phyloP scores from a whole-genome alignment of 495 filamentous ascomycete species.

The Daldinia loculata region DNA sequence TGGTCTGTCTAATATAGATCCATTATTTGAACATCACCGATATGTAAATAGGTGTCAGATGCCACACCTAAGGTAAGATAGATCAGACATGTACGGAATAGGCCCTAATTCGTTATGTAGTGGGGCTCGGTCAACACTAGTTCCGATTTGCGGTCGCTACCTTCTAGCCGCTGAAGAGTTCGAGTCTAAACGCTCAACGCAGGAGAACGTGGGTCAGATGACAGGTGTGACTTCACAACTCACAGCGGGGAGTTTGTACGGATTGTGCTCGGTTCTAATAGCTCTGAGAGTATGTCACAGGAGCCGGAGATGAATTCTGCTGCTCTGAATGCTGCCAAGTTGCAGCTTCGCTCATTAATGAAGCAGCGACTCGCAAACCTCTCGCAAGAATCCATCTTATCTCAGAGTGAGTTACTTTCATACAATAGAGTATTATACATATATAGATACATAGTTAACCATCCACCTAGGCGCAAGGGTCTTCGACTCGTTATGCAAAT shows the following conservation, averaged over 20 bases:
- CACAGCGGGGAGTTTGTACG: conserved; percentile 13
- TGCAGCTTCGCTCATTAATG: conserved; percentile 74
- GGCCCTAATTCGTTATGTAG: conserved; percentile 5
- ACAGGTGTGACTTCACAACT: conserved; percentile 30
- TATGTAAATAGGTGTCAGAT: neutral
- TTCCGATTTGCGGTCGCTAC: conserved; percentile 25
- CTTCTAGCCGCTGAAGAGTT: neutral
- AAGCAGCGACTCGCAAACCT: conserved; percentile 68
- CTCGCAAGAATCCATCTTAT: conserved; percentile 62
- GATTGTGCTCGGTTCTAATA: neutral
- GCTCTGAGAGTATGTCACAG: conserved; percentile 29
- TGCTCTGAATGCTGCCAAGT: conserved; percentile 70
- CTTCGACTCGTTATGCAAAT: conserved; percentile 63
- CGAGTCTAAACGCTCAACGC: neutral
- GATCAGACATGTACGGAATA: conserved; percentile 7
- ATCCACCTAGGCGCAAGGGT: conserved; percentile 63
- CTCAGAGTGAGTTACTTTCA: conserved; percentile 70
- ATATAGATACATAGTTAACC: conserved; percentile 18
- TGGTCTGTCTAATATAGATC: conserved; percentile 10
- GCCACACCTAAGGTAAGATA: neutral
- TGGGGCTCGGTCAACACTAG: conserved; percentile 30
- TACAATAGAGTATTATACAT: conserved; percentile 1
- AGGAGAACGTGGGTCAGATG: neutral
- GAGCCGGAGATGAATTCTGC: conserved; percentile 49
- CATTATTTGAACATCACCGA: conserved; percentile 15